phyloP scores from a whole-genome alignment of 2,329 filamentous ascomycete species.

The Aureobasidium sp. region DNA sequence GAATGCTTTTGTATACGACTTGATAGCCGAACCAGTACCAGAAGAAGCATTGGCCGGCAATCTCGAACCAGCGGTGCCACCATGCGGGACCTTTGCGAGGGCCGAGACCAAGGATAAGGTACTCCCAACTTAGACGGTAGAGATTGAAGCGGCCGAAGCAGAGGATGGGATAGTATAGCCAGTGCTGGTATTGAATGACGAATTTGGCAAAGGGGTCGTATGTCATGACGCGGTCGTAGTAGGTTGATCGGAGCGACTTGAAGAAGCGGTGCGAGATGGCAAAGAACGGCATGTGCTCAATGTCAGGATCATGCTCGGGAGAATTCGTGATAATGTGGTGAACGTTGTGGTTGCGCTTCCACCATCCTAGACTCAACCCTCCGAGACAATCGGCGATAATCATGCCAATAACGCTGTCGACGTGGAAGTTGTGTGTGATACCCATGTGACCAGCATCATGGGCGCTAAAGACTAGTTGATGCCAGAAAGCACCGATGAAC shows the following conservation, averaged over 20 bases:
- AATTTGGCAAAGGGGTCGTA: slow-evolving; percentile 55
- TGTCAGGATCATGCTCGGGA: slow-evolving; percentile 91
- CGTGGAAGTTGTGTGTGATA: slow-evolving; percentile 82
- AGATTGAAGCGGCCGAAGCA: slow-evolving; percentile 63
- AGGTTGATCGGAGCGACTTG: slow-evolving; percentile 52
- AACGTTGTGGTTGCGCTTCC: slow-evolving; percentile 36
- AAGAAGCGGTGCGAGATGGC: slow-evolving; percentile 59
- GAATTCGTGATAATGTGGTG: slow-evolving; percentile 61
- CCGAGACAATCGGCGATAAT: slow-evolving; percentile 83
- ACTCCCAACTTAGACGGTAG: slow-evolving; percentile 57
- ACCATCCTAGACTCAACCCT: slow-evolving; percentile 88
- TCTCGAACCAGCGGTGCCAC: slow-evolving; percentile 60
- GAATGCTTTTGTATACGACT: slow-evolving; percentile 52
- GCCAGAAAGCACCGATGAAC: slow-evolving; percentile 79
- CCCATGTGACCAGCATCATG: slow-evolving; percentile 97
- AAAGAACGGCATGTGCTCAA: slow-evolving; percentile 64
- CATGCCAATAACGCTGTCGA: slow-evolving; percentile 80
- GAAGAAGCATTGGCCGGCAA: slow-evolving; percentile 54
- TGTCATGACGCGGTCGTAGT: slow-evolving; percentile 56
- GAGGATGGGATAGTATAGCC: slow-evolving; percentile 59
- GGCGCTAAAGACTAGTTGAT: slow-evolving; percentile 86
- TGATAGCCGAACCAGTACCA: slow-evolving; percentile 61
- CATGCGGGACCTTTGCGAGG: slow-evolving; percentile 52
- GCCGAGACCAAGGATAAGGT: slow-evolving; percentile 49
- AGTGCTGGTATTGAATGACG: slow-evolving; percentile 52